Conservation (phyloP, 2,329 filamentous ascomycete genomes). For the Ascochyta pisi region DNA sequence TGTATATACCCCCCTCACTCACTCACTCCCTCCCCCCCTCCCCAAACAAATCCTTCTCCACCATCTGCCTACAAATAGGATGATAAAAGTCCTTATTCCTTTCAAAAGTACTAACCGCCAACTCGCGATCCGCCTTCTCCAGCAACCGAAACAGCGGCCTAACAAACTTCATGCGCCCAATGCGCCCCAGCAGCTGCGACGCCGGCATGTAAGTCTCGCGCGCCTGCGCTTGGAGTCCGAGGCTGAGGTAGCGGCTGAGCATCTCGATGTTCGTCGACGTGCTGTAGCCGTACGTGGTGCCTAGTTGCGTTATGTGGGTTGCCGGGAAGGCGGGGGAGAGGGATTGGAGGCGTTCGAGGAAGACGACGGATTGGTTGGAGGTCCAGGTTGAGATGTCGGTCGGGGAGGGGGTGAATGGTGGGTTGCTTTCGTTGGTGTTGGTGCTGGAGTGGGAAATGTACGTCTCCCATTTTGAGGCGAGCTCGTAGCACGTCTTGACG, state of each 20-base stretch:
- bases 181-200: conserved; percentile 76
- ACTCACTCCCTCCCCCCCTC: conserved; percentile 25
- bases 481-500: conserved; percentile 81
- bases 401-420: no score
- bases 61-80: conserved; percentile 82
- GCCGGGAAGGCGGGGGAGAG: conserved; percentile 64
- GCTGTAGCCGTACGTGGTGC: conserved; percentile 71
- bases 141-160: conserved; percentile 81
- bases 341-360: conserved; percentile 80
- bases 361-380: conserved; percentile 89
- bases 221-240: conserved; percentile 79
- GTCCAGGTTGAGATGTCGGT: conserved; percentile 75
- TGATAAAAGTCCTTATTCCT: conserved; percentile 94
- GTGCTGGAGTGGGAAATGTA: conserved; percentile 38
- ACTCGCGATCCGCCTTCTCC: conserved; percentile 72
- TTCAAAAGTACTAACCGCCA: conserved; percentile 84
- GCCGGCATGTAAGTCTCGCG: conserved; percentile 72
- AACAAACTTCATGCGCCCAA: conserved; percentile 98
- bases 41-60: conserved; percentile 80
- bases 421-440: no score
- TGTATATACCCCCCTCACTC: no score
- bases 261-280: conserved; percentile 87
- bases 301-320: conserved; percentile 68
- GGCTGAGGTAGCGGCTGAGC: conserved; percentile 77
- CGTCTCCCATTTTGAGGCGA: conserved; percentile 82